phyloP scores from a whole-genome alignment of 495 filamentous ascomycete genomes.

The Neurospora sp. region DNA sequence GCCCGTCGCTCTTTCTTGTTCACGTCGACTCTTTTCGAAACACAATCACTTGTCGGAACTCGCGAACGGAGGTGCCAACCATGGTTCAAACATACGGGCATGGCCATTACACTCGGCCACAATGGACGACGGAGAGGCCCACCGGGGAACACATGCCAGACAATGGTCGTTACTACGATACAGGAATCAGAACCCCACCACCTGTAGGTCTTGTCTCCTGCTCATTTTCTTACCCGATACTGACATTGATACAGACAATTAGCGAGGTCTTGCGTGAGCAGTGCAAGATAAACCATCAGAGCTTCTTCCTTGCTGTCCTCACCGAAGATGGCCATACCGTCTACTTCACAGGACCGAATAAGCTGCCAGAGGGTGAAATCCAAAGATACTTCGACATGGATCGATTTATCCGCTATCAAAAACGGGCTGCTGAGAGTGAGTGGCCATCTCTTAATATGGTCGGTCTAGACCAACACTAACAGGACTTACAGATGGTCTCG shows the following conservation, averaged over 20 bases:
- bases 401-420: conserved; percentile 13
- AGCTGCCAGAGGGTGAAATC: conserved; percentile 15
- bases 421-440: conserved; percentile 9
- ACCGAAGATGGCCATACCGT: conserved; percentile 21
- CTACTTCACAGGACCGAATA: conserved; percentile 22
- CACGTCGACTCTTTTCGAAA: background rate
- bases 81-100: background rate
- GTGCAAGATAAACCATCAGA: conserved; percentile 25
- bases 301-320: conserved; percentile 27
- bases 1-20: background rate
- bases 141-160: conserved; percentile 5
- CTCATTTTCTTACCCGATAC: conserved; percentile 1
- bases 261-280: conserved; percentile 27
- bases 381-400: conserved; percentile 24
- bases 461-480: background rate
- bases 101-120: conserved; percentile 10
- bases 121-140: conserved; percentile 14
- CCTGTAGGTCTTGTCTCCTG: conserved; percentile 6
- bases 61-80: background rate
- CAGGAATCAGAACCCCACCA: conserved; percentile 11
- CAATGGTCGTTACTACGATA: conserved; percentile 7
- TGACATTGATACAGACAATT: conserved; percentile 23
- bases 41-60: background rate
- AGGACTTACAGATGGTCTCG: background rate
- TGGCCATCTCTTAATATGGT: background rate